These are phyloP conservation scores for Violaceomyces palustris DNA, from an alignment of 1,284 basidiomycete species.

Conservation along the genomic window DNA sequence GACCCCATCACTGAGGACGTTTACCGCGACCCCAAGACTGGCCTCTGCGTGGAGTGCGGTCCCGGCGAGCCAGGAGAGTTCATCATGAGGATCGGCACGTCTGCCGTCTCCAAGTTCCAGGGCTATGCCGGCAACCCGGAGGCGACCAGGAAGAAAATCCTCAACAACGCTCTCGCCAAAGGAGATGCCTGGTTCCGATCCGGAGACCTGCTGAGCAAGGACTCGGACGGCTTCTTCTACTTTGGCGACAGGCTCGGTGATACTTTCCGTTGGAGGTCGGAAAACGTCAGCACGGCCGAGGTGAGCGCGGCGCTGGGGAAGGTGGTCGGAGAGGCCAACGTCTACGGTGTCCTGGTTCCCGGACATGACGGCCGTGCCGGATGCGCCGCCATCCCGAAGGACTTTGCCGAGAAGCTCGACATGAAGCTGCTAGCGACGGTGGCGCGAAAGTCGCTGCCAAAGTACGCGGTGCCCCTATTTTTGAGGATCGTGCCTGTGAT, in stretches of 20 bases:
- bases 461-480: slow-evolving; percentile 53
- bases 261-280: slow-evolving; percentile 51
- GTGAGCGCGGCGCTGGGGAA: slow-evolving; percentile 47
- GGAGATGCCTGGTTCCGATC: slow-evolving; percentile 52
- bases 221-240: slow-evolving; percentile 48
- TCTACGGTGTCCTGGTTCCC: slow-evolving; percentile 53
- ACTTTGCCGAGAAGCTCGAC: slow-evolving; percentile 26
- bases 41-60: slow-evolving; percentile 44
- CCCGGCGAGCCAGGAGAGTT: slow-evolving; percentile 50
- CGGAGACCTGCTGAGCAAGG: slow-evolving; percentile 48
- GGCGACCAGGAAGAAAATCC: slow-evolving; percentile 51
- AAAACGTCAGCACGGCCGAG: slow-evolving; percentile 52
- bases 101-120: slow-evolving; percentile 32
- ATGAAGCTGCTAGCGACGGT: slow-evolving; percentile 32
- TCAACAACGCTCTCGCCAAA: slow-evolving; percentile 47
- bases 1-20: slow-evolving; percentile 53
- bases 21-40: slow-evolving; percentile 41
- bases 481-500: slow-evolving; percentile 45
- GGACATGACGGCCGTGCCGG: slow-evolving; percentile 52
- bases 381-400: slow-evolving; percentile 50
- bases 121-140: slow-evolving; percentile 47
- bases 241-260: slow-evolving; percentile 51
- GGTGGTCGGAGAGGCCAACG: slow-evolving; percentile 49
- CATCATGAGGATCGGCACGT: slow-evolving; percentile 40
- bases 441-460: slow-evolving; percentile 45